Base-by-base conservation (phyloP, 2,329 filamentous ascomycete species). In the Alternaria burnsii region DNA sequence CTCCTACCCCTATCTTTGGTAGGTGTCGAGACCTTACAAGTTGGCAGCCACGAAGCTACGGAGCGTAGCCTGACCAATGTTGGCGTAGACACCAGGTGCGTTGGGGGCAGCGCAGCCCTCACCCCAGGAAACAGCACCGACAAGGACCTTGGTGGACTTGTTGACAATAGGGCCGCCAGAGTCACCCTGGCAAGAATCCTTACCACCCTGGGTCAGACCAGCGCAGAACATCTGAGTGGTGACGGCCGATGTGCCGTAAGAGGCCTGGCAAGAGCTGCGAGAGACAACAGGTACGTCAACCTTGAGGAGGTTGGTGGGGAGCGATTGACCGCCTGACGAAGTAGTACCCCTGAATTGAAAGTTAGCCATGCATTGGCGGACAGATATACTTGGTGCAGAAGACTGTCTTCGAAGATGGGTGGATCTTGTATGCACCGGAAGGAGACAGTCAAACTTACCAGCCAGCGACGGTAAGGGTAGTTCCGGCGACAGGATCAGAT, bases 111-210 rank as follows among this genome's bases (percentile, higher is more conserved):
- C 72, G 32, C 72, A 75, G 26, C 71, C 72, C 8, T 43, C 11
- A 26, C 58, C 61, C 43, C 53, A 63, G 9, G 58, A 61, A 18
- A 61, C 61, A 9, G 57, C 18, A 41, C 61, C 61, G 26, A 63
- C 12, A 18, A 63, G 50, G 6, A 24, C 22, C 53, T 52, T 61
- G 44, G 47, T 38, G 4, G 58, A n/a, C 46, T 50, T 38, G 59
- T 70, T 53, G 52, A 73, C 53, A 22, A 75, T 65, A 22, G 72
- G 71, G 40, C 71, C 71, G 48, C 72, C 72, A 54, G 55, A 63
- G 67, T 75, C 72, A 61, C 72, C 71, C 68, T 74, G 72, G 72
- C 72, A 75, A 51, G 72, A 74, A 65, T 74, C 72, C 66, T 70
- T 71, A 54, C 71, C 71, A 58, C 72, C 72, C 16, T 55, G 42